Base-by-base conservation (phyloP, 768 basidiomycete genomes). In the Coprinopsis strossmayeri region DNA sequence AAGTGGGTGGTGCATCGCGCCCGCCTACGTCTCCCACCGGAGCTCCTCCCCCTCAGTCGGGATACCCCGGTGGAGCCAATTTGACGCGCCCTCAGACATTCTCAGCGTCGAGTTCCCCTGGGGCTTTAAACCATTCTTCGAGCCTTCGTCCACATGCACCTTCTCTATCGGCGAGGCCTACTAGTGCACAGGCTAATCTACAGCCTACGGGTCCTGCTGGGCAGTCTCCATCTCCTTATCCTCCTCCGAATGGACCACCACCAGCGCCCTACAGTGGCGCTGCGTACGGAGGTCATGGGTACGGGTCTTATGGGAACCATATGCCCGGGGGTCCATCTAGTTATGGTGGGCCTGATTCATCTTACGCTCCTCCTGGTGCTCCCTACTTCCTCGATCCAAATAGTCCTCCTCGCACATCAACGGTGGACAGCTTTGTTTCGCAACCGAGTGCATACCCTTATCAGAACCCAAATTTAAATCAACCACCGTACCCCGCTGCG, bases 61-160 rank as follows among this genome's bases (percentile, higher is more conserved):
- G 32, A 7, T 39, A 49, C 27, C 15, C 45, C 26, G 60, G 54
- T 3, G 67, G 68, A 42, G 65, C 66, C 25, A 68, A 68, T 43
- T 50, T 63, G 43, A 60, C 60, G 28, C 65, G 47, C 20, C 47
- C 47, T 3, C 47, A 48, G 23, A 48, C 47, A 11, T 48, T 48
- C 20, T 27, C 37, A 5, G 47, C 47, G 5, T 50, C 53, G 15
- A 41, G 32, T 35, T 27, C 25, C 11, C 23, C 49, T 3, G 20
- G 20, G 11, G 12, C 42, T 24, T n/a, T 45, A 18, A 25, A 45
- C n/a, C 43, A 45, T 45, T 45, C 43, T n/a, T 27, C 43, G 43
- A 45, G 27, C 28, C n/a, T 45, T 25, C 4, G 43, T 5, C 35
- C 35, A 5, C 40, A 21, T 23, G 23, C 21, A 25, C 30, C 30